A percentile compares a stretch with the other conserved stretches of the same genome.
phyloP scores from a whole-genome alignment of 108 stramenopile species.

The Skeletonema menzelii region DNA sequence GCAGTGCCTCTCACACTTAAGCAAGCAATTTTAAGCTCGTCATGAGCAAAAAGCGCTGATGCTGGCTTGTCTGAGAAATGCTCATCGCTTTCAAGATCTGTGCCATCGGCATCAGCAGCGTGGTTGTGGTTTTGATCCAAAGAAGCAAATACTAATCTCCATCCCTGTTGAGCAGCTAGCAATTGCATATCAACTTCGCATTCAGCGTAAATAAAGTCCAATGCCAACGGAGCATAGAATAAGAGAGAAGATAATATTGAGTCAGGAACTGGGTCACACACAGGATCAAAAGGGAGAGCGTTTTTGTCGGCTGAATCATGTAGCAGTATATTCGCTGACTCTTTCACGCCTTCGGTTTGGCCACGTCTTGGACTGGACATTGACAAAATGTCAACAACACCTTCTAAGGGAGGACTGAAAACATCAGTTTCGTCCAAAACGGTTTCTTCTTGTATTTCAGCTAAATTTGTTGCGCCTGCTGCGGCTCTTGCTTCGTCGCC shows the following conservation, averaged over 20 bases:
- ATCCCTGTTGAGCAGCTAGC: constrained; percentile 87
- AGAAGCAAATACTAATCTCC: constrained; percentile 82
- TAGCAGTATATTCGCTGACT: neutral
- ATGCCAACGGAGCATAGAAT: constrained; percentile 87
- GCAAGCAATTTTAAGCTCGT: constrained; percentile 72
- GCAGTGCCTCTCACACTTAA: constrained; percentile 90
- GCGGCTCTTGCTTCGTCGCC: constrained; percentile 16
- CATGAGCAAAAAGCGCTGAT: constrained; percentile 74
- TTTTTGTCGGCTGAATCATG: neutral
- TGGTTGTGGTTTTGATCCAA: constrained; percentile 68
- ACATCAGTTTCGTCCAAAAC: constrained; percentile 53
- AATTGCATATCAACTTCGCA: constrained; percentile 93
- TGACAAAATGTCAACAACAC: constrained; percentile 31
- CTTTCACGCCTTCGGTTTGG: neutral
- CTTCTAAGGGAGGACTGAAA: constrained; percentile 39
- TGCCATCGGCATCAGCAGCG: constrained; percentile 26
- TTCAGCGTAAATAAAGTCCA: constrained; percentile 89
- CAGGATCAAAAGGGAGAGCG: constrained; percentile 52
- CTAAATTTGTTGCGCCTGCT: neutral
- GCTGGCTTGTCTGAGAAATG: constrained; percentile 64
- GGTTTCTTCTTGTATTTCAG: constrained; percentile 22
- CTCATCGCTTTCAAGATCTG: constrained; percentile 10
- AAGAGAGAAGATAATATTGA: constrained; percentile 61
- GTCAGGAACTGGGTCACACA: constrained; percentile 74
- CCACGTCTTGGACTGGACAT: constrained; percentile 9